Conservation (phyloP, 306 rosid genomes). For the Cucumis sativus region DNA sequence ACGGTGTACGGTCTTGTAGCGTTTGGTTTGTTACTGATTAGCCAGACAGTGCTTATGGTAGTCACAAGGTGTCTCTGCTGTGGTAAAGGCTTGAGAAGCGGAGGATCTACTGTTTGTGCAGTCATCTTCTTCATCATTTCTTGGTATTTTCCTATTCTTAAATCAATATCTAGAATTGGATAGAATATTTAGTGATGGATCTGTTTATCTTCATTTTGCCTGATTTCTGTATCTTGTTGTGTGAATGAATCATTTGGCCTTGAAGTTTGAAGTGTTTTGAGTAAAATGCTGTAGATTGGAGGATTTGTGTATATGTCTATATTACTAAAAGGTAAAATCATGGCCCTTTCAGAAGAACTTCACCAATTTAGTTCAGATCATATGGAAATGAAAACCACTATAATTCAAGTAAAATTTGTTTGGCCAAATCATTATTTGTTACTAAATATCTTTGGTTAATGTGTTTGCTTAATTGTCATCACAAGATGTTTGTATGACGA, state of each 20-base stretch:
- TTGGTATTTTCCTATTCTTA: constrained; percentile 27
- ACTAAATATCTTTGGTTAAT: neutral
- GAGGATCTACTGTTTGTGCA: constrained; percentile 51
- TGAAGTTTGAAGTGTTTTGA: neutral
- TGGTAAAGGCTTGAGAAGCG: constrained; percentile 69
- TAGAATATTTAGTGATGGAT: neutral
- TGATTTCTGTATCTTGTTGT: neutral
- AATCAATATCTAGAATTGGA: neutral
- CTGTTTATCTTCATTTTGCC: neutral
- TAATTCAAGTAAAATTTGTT: neutral
- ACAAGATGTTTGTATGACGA: neutral
- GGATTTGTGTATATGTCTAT: neutral
- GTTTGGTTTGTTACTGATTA: constrained; percentile 39
- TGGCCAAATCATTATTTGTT: neutral
- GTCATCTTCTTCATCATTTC: constrained; percentile 60
- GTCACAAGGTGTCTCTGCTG: constrained; percentile 85
- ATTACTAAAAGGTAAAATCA: too few species aligned
- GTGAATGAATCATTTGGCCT: neutral
- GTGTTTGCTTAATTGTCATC: neutral
- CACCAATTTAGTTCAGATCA: neutral
- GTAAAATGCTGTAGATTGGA: neutral
- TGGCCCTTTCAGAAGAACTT: neutral
- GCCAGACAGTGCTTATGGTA: constrained; percentile 54
- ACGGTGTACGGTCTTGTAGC: constrained; percentile 76
- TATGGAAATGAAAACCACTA: neutral